A percentile compares a stretch with the other conserved stretches of the same genome.
phyloP scores from a whole-genome alignment of 148 eudicot species.

The Dysphania ambrosioides region DNA sequence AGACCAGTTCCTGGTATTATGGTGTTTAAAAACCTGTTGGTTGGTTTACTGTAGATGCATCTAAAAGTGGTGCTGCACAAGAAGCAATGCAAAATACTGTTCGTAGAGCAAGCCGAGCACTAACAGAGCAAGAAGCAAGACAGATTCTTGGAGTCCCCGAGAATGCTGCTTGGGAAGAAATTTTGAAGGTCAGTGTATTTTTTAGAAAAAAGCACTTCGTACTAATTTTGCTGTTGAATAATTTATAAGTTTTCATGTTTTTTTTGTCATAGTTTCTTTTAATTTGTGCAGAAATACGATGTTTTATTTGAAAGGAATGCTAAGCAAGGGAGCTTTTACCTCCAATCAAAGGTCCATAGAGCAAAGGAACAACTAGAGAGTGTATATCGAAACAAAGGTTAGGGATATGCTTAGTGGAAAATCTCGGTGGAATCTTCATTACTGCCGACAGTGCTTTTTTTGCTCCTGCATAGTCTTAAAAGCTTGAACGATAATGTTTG shows the following conservation, averaged over 20 bases:
- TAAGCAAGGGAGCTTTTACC: conserved; percentile 76
- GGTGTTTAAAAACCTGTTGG: neutral
- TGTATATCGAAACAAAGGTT: conserved; percentile 50
- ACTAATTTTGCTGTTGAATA: neutral
- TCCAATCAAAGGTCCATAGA: conserved; percentile 82
- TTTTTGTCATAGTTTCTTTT: neutral
- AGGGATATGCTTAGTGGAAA: conserved; percentile 27
- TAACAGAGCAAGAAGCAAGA: conserved; percentile 84
- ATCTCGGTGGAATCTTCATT: neutral
- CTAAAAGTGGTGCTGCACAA: conserved; percentile 72
- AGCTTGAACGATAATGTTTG: neutral
- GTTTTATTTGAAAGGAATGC: conserved; percentile 74
- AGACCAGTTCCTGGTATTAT: neutral
- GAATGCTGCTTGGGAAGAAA: conserved; percentile 70
- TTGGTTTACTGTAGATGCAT: conserved; percentile 50
- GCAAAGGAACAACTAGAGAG: conserved; percentile 77
- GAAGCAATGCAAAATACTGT: conserved; percentile 60
- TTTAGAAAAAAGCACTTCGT: neutral
- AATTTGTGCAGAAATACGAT: conserved; percentile 60
- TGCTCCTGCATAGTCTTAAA: neutral
- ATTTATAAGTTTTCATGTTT: neutral
- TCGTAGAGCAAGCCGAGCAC: conserved; percentile 49
- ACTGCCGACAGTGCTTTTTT: neutral
- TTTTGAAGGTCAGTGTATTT: conserved; percentile 41
- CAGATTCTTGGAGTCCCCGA: conserved; percentile 77